Conservation (phyloP, 148 eudicot genomes). For the Camellia sinensis region DNA sequence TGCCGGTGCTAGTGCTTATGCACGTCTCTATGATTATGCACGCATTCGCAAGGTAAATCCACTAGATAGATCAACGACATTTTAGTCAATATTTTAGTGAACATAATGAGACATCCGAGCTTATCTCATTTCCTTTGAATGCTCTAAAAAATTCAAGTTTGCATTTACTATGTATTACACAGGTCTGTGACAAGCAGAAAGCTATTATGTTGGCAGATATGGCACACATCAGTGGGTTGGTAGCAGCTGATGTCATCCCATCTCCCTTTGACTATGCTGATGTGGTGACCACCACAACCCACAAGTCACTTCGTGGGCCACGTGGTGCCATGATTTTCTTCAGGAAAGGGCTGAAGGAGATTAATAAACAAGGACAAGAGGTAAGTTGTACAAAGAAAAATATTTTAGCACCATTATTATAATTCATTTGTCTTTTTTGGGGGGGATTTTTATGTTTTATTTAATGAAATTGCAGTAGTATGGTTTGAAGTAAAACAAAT, state of each 20-base stretch:
- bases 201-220: constrained; percentile 91
- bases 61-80: not conserved
- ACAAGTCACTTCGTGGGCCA: constrained; percentile 96
- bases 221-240: constrained; percentile 98
- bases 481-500: constrained; percentile 1
- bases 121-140: not conserved
- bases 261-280: constrained; percentile 97
- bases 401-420: not conserved
- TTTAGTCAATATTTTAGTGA: not conserved
- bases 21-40: constrained; percentile 87
- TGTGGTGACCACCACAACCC: constrained; percentile 95
- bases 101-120: not conserved
- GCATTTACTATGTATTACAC: constrained; percentile 15
- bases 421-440: not conserved
- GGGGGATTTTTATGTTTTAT: not conserved
- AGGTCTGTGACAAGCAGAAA: constrained; percentile 76
- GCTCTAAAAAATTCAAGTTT: not conserved
- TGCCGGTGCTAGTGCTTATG: constrained; percentile 99
- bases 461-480: not conserved
- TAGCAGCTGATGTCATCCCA: constrained; percentile 87
- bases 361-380: constrained; percentile 91
- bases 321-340: constrained; percentile 98
- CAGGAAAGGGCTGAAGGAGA: constrained; percentile 89
- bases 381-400: constrained; percentile 21
- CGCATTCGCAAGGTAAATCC: constrained; percentile 78